Evolutionary conservation across 768 basidiomycete genomes (phyloP), one percentile per base, ranked within the genome.

Genomic region (Pleurotus tuber-regium): DNA sequence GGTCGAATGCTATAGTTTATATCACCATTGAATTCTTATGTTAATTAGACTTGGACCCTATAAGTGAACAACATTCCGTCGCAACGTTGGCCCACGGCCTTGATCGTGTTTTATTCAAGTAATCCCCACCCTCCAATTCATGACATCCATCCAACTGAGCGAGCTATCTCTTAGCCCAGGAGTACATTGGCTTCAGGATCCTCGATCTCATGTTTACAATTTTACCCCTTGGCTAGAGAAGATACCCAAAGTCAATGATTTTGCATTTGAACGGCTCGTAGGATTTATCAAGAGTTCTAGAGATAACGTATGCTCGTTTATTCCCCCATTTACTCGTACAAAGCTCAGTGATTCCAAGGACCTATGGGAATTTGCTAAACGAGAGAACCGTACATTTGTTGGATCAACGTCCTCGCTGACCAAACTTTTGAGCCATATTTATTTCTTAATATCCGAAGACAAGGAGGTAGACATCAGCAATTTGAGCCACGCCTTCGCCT

Each of bases 391-490:
- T 36, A 72, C 61, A 23, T 97, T 89, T 63, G 80, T 81, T 2
- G 96, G 95, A 3, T 95, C 92, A 2, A 98, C 95, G 0, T 96
- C 93, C 6, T 93, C 92, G 1, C 66, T 97, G 46, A 86, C 92
- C 0, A 85, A 88, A 29, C 82, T 94, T 60, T 74, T 97, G 36
- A 76, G 82, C 38, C 93, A 98, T 42, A 82, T 96, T 14, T 98
- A 97, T 63, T 92, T 92, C 62, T 75, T 93, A 14, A 72, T 97
- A 4, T 93, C 91, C 19, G 80, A 79, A 16, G 78, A 86, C 56
- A 87, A 82, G 59, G 66, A 69, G 0, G 77, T 92, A 21, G 82
- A 94, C 61, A 77, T 78, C 2, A 69, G 72, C 4, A 70, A 69
- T 19, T 65, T 97, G 38, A 89, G 86, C 59, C 65, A 66, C 11